Percentiles rank a stretch among this genome's conserved stretches.
Evolutionary conservation across 495 filamentous ascomycete species (phyloP).

Genomic region (Talaromyces liani): DNA sequence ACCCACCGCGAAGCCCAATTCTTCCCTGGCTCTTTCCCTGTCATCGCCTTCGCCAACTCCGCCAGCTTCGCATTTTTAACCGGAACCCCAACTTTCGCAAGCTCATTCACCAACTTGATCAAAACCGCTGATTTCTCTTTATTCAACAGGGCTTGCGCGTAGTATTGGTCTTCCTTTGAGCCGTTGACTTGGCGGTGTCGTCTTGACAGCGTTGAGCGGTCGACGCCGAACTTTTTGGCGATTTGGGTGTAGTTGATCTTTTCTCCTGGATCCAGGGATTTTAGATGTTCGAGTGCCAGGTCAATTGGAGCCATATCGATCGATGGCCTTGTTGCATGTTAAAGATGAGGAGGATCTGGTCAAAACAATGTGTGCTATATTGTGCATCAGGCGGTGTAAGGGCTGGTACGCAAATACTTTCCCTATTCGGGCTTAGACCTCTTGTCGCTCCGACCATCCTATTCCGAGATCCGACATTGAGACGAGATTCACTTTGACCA

Average conservation of each 20-base stretch:
- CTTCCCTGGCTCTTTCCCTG: not conserved
- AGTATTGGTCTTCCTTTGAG: slow-evolving; percentile 4
- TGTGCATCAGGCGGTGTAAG: not conserved
- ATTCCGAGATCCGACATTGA: no score
- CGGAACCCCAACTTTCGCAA: not conserved
- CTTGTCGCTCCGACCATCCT: not conserved
- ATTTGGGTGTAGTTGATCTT: not conserved
- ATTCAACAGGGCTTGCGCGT: not conserved
- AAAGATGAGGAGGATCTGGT: not conserved
- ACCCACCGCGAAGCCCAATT: not conserved
- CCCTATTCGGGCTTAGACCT: not conserved
- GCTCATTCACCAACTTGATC: not conserved
- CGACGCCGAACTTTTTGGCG: not conserved
- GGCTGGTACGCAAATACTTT: not conserved
- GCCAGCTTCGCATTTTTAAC: not conserved
- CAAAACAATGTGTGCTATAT: not conserved
- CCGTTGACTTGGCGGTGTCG: not conserved
- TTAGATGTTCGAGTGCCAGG: not conserved
- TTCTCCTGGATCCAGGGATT: not conserved
- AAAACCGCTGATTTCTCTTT: not conserved
- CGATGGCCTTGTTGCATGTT: not conserved
- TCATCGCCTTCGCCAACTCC: not conserved
- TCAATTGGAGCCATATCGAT: slow-evolving; percentile 1
- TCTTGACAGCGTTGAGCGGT: not conserved
- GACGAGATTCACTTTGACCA: not conserved